These are phyloP conservation scores for Ustilago esculenta DNA, from an alignment of 1,284 basidiomycete genomes.

Conservation along the genomic window DNA sequence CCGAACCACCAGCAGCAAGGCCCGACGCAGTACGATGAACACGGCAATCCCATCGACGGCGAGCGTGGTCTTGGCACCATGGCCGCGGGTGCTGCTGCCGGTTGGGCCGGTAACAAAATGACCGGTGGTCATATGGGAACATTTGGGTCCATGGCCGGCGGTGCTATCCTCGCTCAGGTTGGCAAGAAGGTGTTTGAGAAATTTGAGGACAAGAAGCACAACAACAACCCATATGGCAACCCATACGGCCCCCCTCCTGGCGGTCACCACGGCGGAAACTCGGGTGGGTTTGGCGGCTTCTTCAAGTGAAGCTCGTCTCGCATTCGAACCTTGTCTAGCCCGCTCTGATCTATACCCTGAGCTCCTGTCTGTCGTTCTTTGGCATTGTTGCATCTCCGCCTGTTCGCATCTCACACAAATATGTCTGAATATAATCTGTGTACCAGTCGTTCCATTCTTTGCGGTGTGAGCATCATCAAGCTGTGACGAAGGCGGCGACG, in stretches of 20 bases:
- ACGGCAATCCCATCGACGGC: slow-evolving; percentile 54
- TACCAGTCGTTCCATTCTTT: too few species aligned
- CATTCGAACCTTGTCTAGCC: neutral
- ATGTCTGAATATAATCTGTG: neutral
- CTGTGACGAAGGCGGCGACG: slow-evolving; percentile 28
- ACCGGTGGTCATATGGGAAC: slow-evolving; percentile 49
- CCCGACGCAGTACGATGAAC: slow-evolving; percentile 50
- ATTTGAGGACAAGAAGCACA: slow-evolving; percentile 36
- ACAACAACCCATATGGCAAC: slow-evolving; percentile 21
- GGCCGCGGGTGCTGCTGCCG: slow-evolving; percentile 53
- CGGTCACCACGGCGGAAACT: slow-evolving; percentile 12
- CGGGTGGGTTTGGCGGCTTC: slow-evolving; percentile 31
- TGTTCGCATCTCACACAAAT: too few species aligned
- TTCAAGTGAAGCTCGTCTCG: slow-evolving; percentile 20
- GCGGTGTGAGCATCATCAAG: neutral
- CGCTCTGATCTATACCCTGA: neutral
- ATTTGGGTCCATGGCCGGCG: slow-evolving; percentile 39
- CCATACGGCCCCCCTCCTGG: slow-evolving; percentile 25
- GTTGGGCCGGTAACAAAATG: slow-evolving; percentile 55
- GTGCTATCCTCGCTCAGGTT: slow-evolving; percentile 54
- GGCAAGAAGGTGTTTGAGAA: slow-evolving; percentile 56
- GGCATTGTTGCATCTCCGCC: too few species aligned
- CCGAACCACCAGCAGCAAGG: slow-evolving; percentile 25
- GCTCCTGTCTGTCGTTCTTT: neutral
- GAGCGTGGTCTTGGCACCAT: slow-evolving; percentile 60